A percentile compares a stretch with the other conserved stretches of the same genome.
phyloP scores from a whole-genome alignment of 2,329 filamentous ascomycete genomes.

The Cryphonectria japonica region DNA sequence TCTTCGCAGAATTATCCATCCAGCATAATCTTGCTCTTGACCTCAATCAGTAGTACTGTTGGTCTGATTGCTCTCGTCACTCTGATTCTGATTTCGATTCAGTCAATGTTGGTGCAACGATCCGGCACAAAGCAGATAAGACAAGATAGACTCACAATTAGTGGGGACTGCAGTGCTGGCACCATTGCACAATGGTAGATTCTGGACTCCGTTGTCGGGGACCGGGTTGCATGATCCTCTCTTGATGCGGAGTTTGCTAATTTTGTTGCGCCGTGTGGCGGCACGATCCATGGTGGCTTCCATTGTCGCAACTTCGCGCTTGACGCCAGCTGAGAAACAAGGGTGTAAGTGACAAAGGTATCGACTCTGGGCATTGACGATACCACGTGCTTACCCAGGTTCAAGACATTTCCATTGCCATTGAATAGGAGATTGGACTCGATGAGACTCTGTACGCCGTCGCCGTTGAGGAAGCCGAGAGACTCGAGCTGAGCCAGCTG shows the following conservation, averaged over 20 bases:
- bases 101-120: background rate
- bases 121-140: background rate
- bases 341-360: slow-evolving; percentile 21
- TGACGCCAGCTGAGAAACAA: slow-evolving; percentile 35
- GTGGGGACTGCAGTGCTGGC: background rate
- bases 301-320: slow-evolving; percentile 35
- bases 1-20: background rate
- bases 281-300: slow-evolving; percentile 36
- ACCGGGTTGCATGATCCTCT: slow-evolving; percentile 22
- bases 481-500: slow-evolving; percentile 39
- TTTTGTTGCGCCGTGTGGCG: slow-evolving; percentile 32
- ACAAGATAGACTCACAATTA: background rate
- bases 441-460: slow-evolving; percentile 37
- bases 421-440: slow-evolving; percentile 33
- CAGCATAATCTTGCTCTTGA: no score
- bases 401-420: slow-evolving; percentile 29
- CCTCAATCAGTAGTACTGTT: background rate
- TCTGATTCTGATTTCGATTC: background rate
- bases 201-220: slow-evolving; percentile 9
- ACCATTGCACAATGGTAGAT: slow-evolving; percentile 10
- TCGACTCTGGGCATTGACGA: background rate
- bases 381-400: slow-evolving; percentile 28
- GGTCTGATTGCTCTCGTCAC: background rate
- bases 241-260: slow-evolving; percentile 33
- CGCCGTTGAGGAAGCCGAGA: slow-evolving; percentile 36